These are phyloP conservation scores for Pythium brassicae DNA, from an alignment of 352 stramenopile genomes.

Conservation along the genomic window DNA sequence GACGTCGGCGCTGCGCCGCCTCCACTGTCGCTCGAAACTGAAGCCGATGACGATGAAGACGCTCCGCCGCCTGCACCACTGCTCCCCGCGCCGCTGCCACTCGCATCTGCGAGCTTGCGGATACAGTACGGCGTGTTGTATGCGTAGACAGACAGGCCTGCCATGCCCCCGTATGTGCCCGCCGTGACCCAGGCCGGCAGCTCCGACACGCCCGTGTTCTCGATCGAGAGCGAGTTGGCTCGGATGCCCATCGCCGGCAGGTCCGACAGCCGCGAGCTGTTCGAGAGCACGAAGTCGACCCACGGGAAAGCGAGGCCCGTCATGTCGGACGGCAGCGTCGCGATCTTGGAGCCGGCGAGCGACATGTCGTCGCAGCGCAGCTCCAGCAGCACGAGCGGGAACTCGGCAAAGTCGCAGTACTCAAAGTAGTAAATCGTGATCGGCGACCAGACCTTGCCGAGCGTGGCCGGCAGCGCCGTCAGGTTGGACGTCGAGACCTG, in stretches of 20 bases:
- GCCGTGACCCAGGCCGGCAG: slow-evolving; percentile 13
- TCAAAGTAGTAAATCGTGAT: slow-evolving; percentile 17
- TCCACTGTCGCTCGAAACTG: not conserved
- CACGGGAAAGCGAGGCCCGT: slow-evolving; percentile 18
- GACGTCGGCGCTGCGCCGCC: not conserved
- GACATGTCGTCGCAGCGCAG: slow-evolving; percentile 14
- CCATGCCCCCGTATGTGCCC: not conserved
- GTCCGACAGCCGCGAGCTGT: slow-evolving; percentile 5
- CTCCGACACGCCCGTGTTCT: slow-evolving; percentile 20
- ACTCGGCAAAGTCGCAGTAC: slow-evolving; percentile 12
- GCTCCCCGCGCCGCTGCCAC: not conserved
- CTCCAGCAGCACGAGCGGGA: slow-evolving; percentile 12
- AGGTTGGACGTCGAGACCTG: slow-evolving; percentile 14
- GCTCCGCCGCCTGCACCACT: not conserved
- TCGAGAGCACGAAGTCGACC: slow-evolving; percentile 16
- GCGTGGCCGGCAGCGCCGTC: slow-evolving; percentile 6
- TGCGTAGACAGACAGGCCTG: slow-evolving; percentile 18
- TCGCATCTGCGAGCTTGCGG: slow-evolving; percentile 1
- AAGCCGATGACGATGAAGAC: not conserved
- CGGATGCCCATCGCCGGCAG: slow-evolving; percentile 11
- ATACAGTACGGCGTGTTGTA: slow-evolving; percentile 32
- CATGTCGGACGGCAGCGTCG: slow-evolving; percentile 17
- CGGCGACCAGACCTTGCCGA: slow-evolving; percentile 6
- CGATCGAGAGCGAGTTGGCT: slow-evolving; percentile 24
- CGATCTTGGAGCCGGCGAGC: slow-evolving; percentile 16